Evolutionary conservation across 768 basidiomycete species (phyloP), one percentile per base, ranked within the genome.

Genomic region (Myochromella boudieri): DNA sequence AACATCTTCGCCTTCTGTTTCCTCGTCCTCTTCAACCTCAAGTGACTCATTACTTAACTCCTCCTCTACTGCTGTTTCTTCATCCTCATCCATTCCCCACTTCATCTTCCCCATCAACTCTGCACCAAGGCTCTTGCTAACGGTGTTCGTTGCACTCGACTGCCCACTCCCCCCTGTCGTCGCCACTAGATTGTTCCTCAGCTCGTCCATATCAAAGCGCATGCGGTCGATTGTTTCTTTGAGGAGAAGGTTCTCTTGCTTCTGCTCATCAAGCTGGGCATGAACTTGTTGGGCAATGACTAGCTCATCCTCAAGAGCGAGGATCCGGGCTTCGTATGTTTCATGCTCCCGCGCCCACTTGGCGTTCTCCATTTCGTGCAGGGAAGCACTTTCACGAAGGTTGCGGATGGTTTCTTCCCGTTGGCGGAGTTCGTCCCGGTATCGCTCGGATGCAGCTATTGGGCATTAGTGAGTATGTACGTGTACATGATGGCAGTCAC

Each of bases 181-280:
- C 31, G 58, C 66, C 29, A 68, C 62, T 4, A 72, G 69, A 37
- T 64, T 68, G 42, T 69, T 80, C 31, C 92, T 76, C 75, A 95
- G 80, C 66, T 95, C 92, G 56, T 97, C 94, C 76, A 97, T 82
- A 58, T 97, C 95, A 54, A 87, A 95, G 25, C 91, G 77, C 80
- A 97, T 85, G 37, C 93, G 79, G 62, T 97, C 94, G 55, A 97
- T 97, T 1, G 94, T 97, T 74, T 97, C 95, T 62, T 95, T 95
- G 50, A 97, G 74, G 60, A 91, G 68, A 54, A 95, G 62, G 59
- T 97, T 97, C 73, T 95, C 91, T 58, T 92, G 90, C 70, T 97
- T 97, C 72, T 97, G 95, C 56, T 88, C 85, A 49, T 95, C 91
- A 28, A 97, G 76, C 49, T 82, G 78, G 0, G 72, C 77, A 43